Evolutionary conservation across 1,139 yeast genomes (phyloP).

Genomic region (Candida sanyaensis): DNA sequence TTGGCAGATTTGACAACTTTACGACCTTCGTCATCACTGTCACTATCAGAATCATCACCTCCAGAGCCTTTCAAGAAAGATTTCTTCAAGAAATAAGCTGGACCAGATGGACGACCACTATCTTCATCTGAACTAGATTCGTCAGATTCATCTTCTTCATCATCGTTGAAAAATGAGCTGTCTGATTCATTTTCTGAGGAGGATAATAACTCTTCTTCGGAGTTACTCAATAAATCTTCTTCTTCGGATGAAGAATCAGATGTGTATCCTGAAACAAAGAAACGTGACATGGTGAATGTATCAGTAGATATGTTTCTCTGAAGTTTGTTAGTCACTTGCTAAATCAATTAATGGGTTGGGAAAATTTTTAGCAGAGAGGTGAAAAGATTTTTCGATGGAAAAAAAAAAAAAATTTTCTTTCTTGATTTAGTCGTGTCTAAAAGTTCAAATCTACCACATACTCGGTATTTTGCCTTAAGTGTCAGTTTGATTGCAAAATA

Average conservation of each 20-base stretch:
- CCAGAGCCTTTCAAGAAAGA: constrained; percentile 52
- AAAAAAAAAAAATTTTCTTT: constrained; percentile 2
- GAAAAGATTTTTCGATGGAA: constrained; percentile 8
- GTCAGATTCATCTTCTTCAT: constrained; percentile 39
- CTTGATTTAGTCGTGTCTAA: constrained; percentile 1
- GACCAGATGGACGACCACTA: constrained; percentile 50
- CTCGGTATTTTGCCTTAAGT: not conserved
- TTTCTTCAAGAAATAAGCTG: constrained; percentile 59
- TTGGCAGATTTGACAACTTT: constrained; percentile 91
- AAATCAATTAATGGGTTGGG: not conserved
- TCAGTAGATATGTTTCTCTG: not conserved
- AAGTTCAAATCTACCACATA: not conserved
- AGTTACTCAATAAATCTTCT: constrained; percentile 70
- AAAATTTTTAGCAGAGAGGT: constrained; percentile 1
- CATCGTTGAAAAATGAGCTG: constrained; percentile 42
- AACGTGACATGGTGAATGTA: constrained; percentile 59
- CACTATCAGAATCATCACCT: constrained; percentile 52
- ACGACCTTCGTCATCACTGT: constrained; percentile 66
- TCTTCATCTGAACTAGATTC: constrained; percentile 44
- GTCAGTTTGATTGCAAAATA: constrained; percentile 5
- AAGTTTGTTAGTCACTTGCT: not conserved
- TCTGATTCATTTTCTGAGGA: constrained; percentile 46
- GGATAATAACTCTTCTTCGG: constrained; percentile 64
- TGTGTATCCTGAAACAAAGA: constrained; percentile 66
- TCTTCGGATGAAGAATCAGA: constrained; percentile 75